Evolutionary conservation across 495 filamentous ascomycete species (phyloP).

Genomic region (Talaromyces ruber): DNA sequence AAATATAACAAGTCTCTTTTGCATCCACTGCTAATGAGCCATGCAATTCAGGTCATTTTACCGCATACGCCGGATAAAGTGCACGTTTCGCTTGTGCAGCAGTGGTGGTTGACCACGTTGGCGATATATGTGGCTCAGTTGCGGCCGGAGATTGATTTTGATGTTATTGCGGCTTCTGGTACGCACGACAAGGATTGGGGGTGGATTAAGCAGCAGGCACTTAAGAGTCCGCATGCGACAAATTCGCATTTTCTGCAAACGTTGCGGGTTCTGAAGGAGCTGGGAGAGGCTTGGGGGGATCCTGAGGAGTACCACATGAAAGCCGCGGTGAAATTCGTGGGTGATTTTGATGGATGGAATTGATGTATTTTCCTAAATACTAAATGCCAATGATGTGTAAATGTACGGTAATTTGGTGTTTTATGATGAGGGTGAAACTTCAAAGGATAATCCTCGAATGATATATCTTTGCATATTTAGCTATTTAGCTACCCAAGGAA

Average conservation of each 20-base stretch:
- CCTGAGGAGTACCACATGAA: constrained; percentile 65
- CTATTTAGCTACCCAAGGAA: not conserved
- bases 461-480: not conserved
- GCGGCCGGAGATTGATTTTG: constrained; percentile 59
- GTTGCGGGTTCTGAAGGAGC: constrained; percentile 64
- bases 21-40: constrained; percentile 73
- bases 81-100: constrained; percentile 62
- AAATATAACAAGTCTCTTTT: constrained; percentile 80
- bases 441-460: not conserved
- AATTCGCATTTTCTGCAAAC: constrained; percentile 85
- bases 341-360: constrained; percentile 69
- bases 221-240: constrained; percentile 52
- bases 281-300: constrained; percentile 77
- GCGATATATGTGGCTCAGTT: constrained; percentile 68
- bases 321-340: constrained; percentile 69
- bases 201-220: constrained; percentile 59
- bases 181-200: constrained; percentile 54
- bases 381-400: not conserved
- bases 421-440: not conserved
- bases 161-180: constrained; percentile 52
- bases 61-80: constrained; percentile 66
- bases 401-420: not conserved
- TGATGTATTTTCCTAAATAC: constrained; percentile 37
- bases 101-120: constrained; percentile 84
- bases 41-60: constrained; percentile 78